phyloP scores from a whole-genome alignment of 2,329 filamentous ascomycete species.

The Periconia digitata region DNA sequence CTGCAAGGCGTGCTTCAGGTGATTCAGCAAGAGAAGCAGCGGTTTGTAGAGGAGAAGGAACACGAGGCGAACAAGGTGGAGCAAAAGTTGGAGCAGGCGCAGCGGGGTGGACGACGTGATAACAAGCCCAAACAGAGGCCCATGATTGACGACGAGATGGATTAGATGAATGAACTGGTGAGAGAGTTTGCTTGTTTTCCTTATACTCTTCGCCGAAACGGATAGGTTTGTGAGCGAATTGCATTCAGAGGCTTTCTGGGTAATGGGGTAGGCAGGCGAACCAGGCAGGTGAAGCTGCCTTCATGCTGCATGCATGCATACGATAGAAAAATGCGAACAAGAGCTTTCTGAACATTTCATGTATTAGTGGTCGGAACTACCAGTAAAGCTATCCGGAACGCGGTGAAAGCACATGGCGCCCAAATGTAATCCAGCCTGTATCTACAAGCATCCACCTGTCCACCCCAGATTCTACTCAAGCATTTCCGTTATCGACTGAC shows the following conservation, averaged over 20 bases:
- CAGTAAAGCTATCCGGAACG: too few species aligned
- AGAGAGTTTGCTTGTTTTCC: conserved; percentile 16
- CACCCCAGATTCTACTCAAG: too few species aligned
- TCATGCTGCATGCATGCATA: conserved; percentile 26
- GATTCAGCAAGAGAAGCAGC: conserved; percentile 77
- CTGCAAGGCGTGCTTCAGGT: conserved; percentile 77
- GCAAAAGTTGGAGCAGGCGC: conserved; percentile 57
- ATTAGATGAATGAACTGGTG: conserved; percentile 20
- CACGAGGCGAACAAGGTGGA: conserved; percentile 73
- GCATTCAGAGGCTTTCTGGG: conserved; percentile 31
- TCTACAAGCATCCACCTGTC: too few species aligned
- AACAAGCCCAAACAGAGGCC: conserved; percentile 29
- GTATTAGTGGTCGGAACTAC: too few species aligned
- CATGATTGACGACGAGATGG: conserved; percentile 39
- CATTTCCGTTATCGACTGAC: too few species aligned
- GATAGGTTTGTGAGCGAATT: conserved; percentile 24
- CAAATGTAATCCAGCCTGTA: too few species aligned
- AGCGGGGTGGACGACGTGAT: conserved; percentile 25
- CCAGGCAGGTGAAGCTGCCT: conserved; percentile 24
- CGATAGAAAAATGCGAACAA: conserved; percentile 35
- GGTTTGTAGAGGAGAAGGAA: conserved; percentile 76
- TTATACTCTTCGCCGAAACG: conserved; percentile 19
- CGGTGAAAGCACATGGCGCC: too few species aligned
- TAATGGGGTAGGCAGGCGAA: conserved; percentile 18
- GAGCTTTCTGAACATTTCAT: conserved; percentile 11